Conservation (phyloP, 2,329 filamentous ascomycete genomes). For the Reticulascus tulasneorum region DNA sequence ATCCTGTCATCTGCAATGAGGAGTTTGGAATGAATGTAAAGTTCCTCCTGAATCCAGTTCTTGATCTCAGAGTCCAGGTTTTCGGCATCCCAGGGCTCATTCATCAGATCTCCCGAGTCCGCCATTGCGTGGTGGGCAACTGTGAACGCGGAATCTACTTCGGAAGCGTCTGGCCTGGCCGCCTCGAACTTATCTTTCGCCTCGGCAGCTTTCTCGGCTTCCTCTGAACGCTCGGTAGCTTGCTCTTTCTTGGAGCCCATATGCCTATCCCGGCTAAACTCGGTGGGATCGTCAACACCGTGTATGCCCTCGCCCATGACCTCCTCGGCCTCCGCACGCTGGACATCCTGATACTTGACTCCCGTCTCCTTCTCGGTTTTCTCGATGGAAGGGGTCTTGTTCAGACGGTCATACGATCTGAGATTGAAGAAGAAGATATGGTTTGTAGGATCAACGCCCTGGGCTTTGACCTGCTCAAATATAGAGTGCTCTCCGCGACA, state of each 20-base stretch:
- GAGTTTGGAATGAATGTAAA: slow-evolving; percentile 92
- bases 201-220: slow-evolving; percentile 36
- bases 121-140: slow-evolving; percentile 83
- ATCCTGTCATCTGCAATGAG: slow-evolving; percentile 84
- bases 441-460: slow-evolving; percentile 72
- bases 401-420: slow-evolving; percentile 86
- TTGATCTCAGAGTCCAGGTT: slow-evolving; percentile 71
- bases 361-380: slow-evolving; percentile 77
- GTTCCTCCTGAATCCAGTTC: slow-evolving; percentile 91
- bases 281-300: slow-evolving; percentile 41
- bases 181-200: slow-evolving; percentile 52
- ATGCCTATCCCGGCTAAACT: slow-evolving; percentile 44
- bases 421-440: slow-evolving; percentile 95
- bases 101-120: slow-evolving; percentile 51
- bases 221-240: slow-evolving; percentile 18
- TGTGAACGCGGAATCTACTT: slow-evolving; percentile 32
- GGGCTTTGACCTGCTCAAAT: slow-evolving; percentile 67
- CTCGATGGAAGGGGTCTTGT: slow-evolving; percentile 70
- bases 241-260: slow-evolving; percentile 39
- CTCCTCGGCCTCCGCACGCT: slow-evolving; percentile 83
- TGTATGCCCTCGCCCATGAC: slow-evolving; percentile 76
- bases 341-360: slow-evolving; percentile 79
- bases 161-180: slow-evolving; percentile 33
- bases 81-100: slow-evolving; percentile 73
- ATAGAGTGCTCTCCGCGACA: slow-evolving; percentile 89